Evolutionary conservation across 768 basidiomycete species (phyloP).

Genomic region (Naganishia friedmannii): DNA sequence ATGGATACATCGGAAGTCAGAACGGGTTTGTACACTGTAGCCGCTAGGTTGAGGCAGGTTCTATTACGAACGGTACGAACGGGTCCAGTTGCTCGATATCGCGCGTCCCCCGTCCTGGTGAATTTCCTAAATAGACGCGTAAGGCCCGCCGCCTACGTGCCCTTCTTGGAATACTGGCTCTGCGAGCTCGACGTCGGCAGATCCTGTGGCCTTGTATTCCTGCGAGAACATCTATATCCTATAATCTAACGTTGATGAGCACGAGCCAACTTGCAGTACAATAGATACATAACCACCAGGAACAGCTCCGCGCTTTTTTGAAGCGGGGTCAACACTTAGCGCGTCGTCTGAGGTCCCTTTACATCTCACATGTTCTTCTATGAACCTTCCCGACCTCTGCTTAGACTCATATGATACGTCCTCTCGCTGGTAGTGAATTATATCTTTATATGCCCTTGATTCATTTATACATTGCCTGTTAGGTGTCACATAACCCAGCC

Average conservation of each 20-base stretch:
- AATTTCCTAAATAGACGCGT: neutral
- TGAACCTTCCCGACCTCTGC: no score
- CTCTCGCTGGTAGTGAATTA: no score
- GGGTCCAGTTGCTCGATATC: conserved; percentile 8
- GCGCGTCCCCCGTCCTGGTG: conserved; percentile 7
- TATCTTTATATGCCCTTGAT: no score
- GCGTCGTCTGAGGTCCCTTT: neutral
- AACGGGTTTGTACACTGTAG: neutral
- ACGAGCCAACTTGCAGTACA: neutral
- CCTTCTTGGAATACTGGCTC: neutral
- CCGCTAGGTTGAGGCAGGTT: conserved; percentile 23
- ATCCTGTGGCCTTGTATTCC: neutral
- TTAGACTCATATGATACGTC: no score
- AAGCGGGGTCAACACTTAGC: conserved; percentile 1
- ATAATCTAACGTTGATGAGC: neutral
- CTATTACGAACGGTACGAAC: conserved; percentile 13
- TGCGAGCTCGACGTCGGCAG: neutral
- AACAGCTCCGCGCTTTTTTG: conserved; percentile 10
- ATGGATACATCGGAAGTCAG: conserved; percentile 17
- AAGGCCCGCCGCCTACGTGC: neutral
- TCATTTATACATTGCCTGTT: no score
- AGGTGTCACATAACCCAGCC: no score
- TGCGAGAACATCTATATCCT: neutral
- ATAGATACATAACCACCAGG: neutral
- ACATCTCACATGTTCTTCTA: no score